Percentiles rank a stretch among this genome's conserved stretches.
Conservation (phyloP, 192 early-diverging fungal genomes). For the Coemansia sp. region DNA sequence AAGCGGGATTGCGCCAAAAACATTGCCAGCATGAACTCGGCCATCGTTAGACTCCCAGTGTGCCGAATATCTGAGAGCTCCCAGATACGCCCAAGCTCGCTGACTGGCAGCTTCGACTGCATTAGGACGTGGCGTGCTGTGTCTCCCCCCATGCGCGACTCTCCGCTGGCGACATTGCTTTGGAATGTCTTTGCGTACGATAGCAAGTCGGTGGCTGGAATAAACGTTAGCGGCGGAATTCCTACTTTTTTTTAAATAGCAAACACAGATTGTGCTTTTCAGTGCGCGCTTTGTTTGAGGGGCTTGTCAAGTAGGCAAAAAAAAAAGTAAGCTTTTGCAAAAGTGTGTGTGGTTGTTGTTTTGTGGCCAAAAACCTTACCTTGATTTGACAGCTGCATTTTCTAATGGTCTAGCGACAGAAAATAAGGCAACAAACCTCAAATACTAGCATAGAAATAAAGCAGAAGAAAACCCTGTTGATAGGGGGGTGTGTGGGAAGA, state of each 20-base stretch:
- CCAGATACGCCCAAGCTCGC: slow-evolving; percentile 63
- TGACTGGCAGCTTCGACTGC: slow-evolving; percentile 58
- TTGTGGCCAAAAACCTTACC: neutral
- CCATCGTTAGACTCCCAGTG: slow-evolving; percentile 56
- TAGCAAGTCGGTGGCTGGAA: slow-evolving; percentile 26
- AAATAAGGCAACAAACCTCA: neutral
- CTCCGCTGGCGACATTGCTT: slow-evolving; percentile 9
- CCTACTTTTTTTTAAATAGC: slow-evolving; percentile 12
- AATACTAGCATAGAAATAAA: too few relatives aligned
- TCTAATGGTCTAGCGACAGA: neutral
- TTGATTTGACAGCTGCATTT: neutral
- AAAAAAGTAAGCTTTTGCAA: too few relatives aligned
- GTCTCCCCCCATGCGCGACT: slow-evolving; percentile 51
- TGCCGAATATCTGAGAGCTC: slow-evolving; percentile 58
- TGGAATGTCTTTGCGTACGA: slow-evolving; percentile 33
- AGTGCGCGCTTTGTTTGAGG: too few relatives aligned
- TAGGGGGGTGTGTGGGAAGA: too few relatives aligned
- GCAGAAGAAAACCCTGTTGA: too few relatives aligned
- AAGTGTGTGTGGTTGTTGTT: too few relatives aligned
- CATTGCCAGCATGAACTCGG: slow-evolving; percentile 70
- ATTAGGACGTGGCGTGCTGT: slow-evolving; percentile 56
- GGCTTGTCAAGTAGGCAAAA: too few relatives aligned
- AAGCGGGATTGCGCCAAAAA: slow-evolving; percentile 61
- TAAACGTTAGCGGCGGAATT: slow-evolving; percentile 34
- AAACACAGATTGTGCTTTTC: too few relatives aligned